phyloP scores from a whole-genome alignment of 1,284 basidiomycete species.

The Sanghuangporus sanghuang region DNA sequence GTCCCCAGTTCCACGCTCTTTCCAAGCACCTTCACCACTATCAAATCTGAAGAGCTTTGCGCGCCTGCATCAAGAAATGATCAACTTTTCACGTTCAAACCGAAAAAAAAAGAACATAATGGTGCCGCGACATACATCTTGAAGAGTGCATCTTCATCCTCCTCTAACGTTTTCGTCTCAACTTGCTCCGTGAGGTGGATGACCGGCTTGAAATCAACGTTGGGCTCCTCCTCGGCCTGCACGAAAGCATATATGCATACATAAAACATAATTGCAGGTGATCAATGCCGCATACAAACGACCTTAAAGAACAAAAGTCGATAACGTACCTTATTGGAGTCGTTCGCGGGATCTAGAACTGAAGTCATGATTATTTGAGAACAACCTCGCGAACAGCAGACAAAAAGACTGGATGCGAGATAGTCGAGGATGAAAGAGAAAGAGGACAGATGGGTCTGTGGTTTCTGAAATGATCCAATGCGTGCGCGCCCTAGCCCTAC shows the following conservation, averaged over 20 bases:
- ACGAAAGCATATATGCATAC: conserved; percentile 4
- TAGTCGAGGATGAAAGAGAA: conserved; percentile 1
- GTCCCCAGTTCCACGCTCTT: conserved; percentile 93
- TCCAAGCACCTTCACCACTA: conserved; percentile 83
- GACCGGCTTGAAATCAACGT: conserved; percentile 94
- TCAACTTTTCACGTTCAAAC: background rate
- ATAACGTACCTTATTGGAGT: conserved; percentile 11
- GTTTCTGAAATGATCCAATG: background rate
- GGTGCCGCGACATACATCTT: conserved; percentile 74
- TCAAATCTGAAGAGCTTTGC: conserved; percentile 99
- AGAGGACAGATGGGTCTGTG: background rate
- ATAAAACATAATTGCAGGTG: background rate
- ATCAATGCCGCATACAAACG: conserved; percentile 10
- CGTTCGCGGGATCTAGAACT: conserved; percentile 15
- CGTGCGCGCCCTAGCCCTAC: conserved; percentile 3
- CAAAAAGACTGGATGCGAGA: background rate
- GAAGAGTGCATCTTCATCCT: conserved; percentile 91
- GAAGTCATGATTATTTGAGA: conserved; percentile 12
- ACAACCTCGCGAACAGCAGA: background rate
- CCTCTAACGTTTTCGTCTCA: conserved; percentile 93
- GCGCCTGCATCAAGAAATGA: conserved; percentile 55
- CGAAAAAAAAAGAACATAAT: conserved; percentile 20
- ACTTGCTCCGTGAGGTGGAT: conserved; percentile 96
- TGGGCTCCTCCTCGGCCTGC: conserved; percentile 75
- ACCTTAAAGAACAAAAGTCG: background rate